Percentiles rank a stretch among this genome's conserved stretches.
phyloP scores from a whole-genome alignment of 768 basidiomycete genomes.

The Macrolepiota albuminosa region DNA sequence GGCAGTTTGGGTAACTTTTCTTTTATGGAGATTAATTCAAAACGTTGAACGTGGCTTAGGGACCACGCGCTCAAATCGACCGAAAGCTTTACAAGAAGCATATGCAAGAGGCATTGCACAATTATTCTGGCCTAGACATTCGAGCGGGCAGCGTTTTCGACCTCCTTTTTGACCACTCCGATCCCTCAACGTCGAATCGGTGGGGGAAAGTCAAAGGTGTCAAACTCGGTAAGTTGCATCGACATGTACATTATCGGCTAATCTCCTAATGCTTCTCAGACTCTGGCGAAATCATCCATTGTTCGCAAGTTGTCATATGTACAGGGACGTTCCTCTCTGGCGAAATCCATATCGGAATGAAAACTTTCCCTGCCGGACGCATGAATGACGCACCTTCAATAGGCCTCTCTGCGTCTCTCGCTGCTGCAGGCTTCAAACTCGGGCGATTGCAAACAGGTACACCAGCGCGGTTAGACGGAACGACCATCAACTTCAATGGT shows the following conservation, averaged over 20 bases:
- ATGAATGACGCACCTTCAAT: constrained; percentile 66
- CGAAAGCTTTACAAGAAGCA: constrained; percentile 75
- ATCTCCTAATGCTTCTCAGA: constrained; percentile 36
- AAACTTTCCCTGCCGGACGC: constrained; percentile 73
- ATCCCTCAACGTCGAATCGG: constrained; percentile 24
- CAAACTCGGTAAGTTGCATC: constrained; percentile 45
- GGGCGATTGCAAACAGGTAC: constrained; percentile 85
- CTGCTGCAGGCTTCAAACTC: constrained; percentile 72
- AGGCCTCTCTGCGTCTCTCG: constrained; percentile 74
- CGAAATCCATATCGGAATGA: constrained; percentile 85
- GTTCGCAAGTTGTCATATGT: constrained; percentile 81
- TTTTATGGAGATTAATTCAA: not conserved
- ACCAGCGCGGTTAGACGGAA: constrained; percentile 70
- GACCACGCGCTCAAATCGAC: constrained; percentile 87
- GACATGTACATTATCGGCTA: not conserved
- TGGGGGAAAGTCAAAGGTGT: constrained; percentile 65
- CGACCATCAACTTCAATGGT: constrained; percentile 63
- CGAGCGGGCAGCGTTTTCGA: constrained; percentile 76
- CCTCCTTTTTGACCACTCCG: constrained; percentile 56
- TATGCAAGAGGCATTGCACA: constrained; percentile 67
- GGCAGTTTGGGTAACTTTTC: constrained; percentile 75
- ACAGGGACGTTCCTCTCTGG: constrained; percentile 91
- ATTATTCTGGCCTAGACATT: constrained; percentile 67
- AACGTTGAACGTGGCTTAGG: constrained; percentile 37
- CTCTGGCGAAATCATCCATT: constrained; percentile 66